Evolutionary conservation across 495 filamentous ascomycete genomes (phyloP), one percentile per base, ranked within the genome.

Genomic region (Tuber microsphaerosporum): DNA sequence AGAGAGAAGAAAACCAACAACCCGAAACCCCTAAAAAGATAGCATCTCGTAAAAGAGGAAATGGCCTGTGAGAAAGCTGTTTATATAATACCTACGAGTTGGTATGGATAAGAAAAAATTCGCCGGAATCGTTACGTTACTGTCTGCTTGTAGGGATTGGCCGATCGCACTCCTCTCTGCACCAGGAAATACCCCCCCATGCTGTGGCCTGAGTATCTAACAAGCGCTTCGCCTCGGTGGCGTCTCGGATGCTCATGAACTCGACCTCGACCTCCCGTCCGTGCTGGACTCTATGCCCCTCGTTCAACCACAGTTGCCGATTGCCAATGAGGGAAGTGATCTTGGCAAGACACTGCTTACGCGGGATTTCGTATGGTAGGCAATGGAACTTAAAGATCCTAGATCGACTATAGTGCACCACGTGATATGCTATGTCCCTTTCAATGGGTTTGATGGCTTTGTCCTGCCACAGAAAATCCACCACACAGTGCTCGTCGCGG

Each of bases 391-490:
- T 48, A 20, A 79, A 79, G 17, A 68, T 68, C 0, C 77, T 65
- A 1, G 72, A 71, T 1, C 76, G 76, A 19, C 77, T 77, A 9
- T 79, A 79, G 10, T 77, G 76, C 4, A 79, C 56, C 2, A 79
- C 68, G 4, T 79, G 73, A 7, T 51, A 71, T 37, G 77, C 77
- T 5, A 79, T 72, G 6, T 79, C 77, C 12, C 45, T 48, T 42
- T 79, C 77, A 14, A 79, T 73, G 9, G 71, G 37, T 2, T 77
- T 70, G 0, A 73, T 51, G 0, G 77, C 76, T 51, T 79, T 79
- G n/a, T 79, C 77, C 19, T 79, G 78, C 77, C 77, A 79, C 4
- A 74, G 20, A 20, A 79, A 79, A 12, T 79, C 77, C 31, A 79
- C 39, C 51, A 10, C 77, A 43, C 20, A 44, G 31, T 41, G 72